Percentiles rank a stretch among this genome's conserved stretches.
Conservation (phyloP, 2,329 filamentous ascomycete genomes). For the Lecanicillium sp. region DNA sequence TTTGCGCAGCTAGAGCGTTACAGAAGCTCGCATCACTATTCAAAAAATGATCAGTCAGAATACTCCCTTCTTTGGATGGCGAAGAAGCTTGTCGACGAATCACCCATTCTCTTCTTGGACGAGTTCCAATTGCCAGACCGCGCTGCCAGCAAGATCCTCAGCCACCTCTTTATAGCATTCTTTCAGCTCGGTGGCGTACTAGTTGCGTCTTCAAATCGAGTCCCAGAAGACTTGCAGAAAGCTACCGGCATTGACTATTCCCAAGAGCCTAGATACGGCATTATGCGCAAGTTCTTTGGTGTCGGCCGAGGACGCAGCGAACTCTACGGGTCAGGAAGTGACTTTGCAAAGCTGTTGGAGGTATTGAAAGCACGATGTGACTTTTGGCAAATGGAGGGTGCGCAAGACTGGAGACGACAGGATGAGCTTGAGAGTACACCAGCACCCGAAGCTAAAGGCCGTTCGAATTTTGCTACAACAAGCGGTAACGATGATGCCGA, state of each 20-base stretch:
- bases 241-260: conserved; percentile 63
- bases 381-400: conserved; percentile 76
- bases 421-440: conserved; percentile 26
- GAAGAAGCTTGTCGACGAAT: conserved; percentile 64
- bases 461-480: neutral
- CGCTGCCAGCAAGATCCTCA: conserved; percentile 69
- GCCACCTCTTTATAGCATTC: conserved; percentile 69
- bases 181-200: conserved; percentile 77
- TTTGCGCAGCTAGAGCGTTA: conserved; percentile 64
- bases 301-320: conserved; percentile 33
- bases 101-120: conserved; percentile 71
- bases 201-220: conserved; percentile 72
- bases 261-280: conserved; percentile 42
- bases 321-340: conserved; percentile 53
- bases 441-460: neutral
- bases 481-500: no score
- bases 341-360: conserved; percentile 69
- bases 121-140: conserved; percentile 79
- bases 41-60: conserved; percentile 26
- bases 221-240: conserved; percentile 74
- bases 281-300: conserved; percentile 41
- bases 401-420: conserved; percentile 59
- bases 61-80: conserved; percentile 68
- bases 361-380: conserved; percentile 71
- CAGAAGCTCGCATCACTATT: conserved; percentile 29